Evolutionary conservation across 2,329 filamentous ascomycete species (phyloP), one percentile per base, ranked within the genome.

Genomic region (Hymenoscyphus albidus): DNA sequence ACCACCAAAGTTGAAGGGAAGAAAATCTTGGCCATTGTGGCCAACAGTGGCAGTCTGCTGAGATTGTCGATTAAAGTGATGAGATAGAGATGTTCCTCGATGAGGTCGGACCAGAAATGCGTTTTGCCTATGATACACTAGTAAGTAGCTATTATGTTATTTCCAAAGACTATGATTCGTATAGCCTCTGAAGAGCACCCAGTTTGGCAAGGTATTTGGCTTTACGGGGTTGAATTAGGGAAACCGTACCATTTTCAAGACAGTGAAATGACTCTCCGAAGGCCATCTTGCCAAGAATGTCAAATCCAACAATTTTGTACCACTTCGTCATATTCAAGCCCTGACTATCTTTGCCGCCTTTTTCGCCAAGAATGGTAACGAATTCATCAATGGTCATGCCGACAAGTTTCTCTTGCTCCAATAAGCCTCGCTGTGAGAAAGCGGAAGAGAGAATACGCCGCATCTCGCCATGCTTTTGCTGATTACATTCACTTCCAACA

Each of bases 231-330:
- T 27, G 3, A 64, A 59, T 6, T 56, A 57, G n/a, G 64, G 66
- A 27, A 68, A 58, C 66, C 64, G 66, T 32, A 44, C 39, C 18
- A 61, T 64, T 74, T 5, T 70, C 72, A 67, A 79, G 80, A 3
- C 76, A 74, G 27, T 27, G 27, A 27, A 27, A 27, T 27, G 27
- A 27, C 62, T 79, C 75, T 1, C 78, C 79, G 65, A 80, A 81
- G 0, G 78, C 76, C 42, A 81, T 73, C 64, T 80, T 78, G 31
- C 77, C 77, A 40, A 78, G 74, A 40, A 78, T 71, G 66, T 78
- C 77, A 67, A 79, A 78, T 2, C 76, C 72, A 5, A 73, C 65
- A 64, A 71, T 76, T 51, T 76, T 76, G 61, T 69, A 74, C 76
- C 76, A 78, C 58, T 74, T 68, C 16, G 64, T 70, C 68, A 78